These are phyloP conservation scores for Zygnema cylindricum DNA, from an alignment of 139 green algal genomes.

Conservation along the genomic window DNA sequence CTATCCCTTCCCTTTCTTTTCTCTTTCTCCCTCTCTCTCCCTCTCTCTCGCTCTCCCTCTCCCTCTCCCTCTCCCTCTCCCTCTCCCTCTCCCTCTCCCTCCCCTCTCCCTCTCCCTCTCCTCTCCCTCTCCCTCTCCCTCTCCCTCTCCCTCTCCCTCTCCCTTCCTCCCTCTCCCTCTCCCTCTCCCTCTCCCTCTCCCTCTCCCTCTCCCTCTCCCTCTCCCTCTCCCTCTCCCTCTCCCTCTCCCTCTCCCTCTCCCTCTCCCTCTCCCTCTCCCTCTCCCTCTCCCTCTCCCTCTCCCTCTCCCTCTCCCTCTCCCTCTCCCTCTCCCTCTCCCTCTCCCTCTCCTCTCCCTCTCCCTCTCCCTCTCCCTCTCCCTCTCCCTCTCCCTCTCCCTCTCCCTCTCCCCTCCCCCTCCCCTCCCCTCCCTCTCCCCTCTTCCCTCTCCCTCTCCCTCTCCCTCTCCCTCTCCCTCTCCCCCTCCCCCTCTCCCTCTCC, in stretches of 20 bases:
- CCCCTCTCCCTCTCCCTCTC: background rate
- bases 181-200: background rate
- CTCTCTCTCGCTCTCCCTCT: too few relatives aligned
- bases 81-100: background rate
- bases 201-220: constrained; percentile 1
- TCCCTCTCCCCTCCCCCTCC: background rate
- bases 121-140: background rate
- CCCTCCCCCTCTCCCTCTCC: too few relatives aligned
- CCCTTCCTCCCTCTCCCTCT: background rate
- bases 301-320: background rate
- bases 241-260: constrained; percentile 1
- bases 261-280: background rate
- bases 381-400: background rate
- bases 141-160: background rate
- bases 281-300: background rate
- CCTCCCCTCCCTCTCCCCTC: background rate
- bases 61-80: too few relatives aligned
- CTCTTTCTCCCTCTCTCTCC: too few relatives aligned
- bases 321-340: background rate
- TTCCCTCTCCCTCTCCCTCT: background rate
- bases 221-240: background rate
- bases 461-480: too few relatives aligned
- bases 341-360: background rate
- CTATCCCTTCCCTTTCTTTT: too few relatives aligned
- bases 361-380: background rate